Conservation (phyloP, 1,284 basidiomycete species). For the Apiotrichum montevideense region DNA sequence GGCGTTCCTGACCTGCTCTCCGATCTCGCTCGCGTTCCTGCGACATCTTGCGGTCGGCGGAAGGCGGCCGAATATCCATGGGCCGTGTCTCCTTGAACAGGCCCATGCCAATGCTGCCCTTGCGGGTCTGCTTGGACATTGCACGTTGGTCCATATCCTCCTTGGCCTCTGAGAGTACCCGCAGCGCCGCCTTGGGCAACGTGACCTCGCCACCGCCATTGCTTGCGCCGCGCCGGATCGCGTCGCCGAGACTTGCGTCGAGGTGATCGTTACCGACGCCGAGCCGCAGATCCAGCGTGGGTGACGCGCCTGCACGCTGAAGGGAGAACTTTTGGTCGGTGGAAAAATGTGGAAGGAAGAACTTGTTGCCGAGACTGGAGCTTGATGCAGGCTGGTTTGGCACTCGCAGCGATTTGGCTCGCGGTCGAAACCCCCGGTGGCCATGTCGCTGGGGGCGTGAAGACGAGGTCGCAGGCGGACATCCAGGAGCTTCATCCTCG, state of each 20-base stretch:
- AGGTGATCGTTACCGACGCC: conserved; percentile 42
- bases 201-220: conserved; percentile 35
- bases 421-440: conserved; percentile 10
- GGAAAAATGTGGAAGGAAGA: conserved; percentile 43
- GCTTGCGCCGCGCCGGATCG: conserved; percentile 31
- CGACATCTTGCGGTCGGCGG: neutral
- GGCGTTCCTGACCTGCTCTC: neutral
- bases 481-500: neutral
- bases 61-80: neutral
- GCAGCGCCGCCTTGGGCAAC: conserved; percentile 37
- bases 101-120: conserved; percentile 48
- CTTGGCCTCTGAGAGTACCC: conserved; percentile 41
- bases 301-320: conserved; percentile 1
- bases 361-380: conserved; percentile 15
- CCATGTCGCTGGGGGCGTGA: conserved; percentile 1
- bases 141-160: conserved; percentile 28
- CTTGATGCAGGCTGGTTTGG: conserved; percentile 4
- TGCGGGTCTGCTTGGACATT: conserved; percentile 41
- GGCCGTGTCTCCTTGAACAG: conserved; percentile 43
- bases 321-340: conserved; percentile 44
- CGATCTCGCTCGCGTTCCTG: neutral
- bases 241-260: conserved; percentile 38
- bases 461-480: neutral
- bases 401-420: conserved; percentile 30
- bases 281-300: conserved; percentile 34